Evolutionary conservation across 768 basidiomycete genomes (phyloP).

Genomic region (Steccherinum ochraceum): DNA sequence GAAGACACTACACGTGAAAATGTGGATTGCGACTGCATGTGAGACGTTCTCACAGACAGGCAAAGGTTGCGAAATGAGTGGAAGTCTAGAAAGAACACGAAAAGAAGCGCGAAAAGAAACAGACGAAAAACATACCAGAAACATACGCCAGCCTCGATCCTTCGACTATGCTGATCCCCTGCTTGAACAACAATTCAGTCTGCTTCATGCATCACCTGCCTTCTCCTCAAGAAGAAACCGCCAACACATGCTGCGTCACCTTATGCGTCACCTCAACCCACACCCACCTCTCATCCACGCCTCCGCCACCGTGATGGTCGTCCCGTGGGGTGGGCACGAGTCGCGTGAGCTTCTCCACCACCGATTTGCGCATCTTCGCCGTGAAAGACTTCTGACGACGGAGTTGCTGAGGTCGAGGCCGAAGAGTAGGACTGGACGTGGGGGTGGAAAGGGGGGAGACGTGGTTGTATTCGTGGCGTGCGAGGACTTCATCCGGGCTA

Average conservation of each 20-base stretch:
- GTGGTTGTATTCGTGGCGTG: constrained; percentile 24
- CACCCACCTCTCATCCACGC: constrained; percentile 21
- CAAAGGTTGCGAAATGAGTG: too few relatives aligned
- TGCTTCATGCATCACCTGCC: too few relatives aligned
- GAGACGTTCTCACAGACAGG: too few relatives aligned
- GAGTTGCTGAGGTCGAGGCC: not conserved
- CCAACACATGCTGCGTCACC: constrained; percentile 20
- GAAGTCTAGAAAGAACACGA: too few relatives aligned
- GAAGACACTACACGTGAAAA: too few relatives aligned
- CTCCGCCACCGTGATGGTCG: constrained; percentile 12
- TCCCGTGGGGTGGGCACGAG: not conserved
- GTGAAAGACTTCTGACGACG: not conserved
- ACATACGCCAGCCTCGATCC: too few relatives aligned
- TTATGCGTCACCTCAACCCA: constrained; percentile 24
- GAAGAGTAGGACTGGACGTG: constrained; percentile 1
- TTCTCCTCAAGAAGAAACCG: constrained; percentile 11
- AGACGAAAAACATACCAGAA: too few relatives aligned
- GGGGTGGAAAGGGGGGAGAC: too few relatives aligned
- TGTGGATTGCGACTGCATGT: too few relatives aligned
- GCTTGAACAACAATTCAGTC: too few relatives aligned
- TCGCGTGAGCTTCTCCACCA: not conserved
- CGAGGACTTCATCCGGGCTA: constrained; percentile 21
- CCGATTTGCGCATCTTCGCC: not conserved
- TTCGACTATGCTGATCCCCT: too few relatives aligned
- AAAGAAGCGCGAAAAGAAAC: too few relatives aligned